phyloP scores from a whole-genome alignment of 306 rosid species.

The Quercus dentata region DNA sequence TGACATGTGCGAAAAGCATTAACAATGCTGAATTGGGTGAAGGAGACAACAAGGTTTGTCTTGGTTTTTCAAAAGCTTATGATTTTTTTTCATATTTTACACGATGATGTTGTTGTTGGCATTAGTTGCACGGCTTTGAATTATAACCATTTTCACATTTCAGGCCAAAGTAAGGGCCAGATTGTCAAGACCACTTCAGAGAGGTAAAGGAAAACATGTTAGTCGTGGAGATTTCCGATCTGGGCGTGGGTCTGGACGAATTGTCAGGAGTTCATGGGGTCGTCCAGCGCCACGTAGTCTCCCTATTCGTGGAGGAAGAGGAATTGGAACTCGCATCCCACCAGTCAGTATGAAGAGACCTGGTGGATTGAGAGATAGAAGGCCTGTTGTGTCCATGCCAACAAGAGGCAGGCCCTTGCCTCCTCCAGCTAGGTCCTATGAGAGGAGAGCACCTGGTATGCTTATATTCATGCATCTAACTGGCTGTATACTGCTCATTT shows the following conservation, averaged over 20 bases:
- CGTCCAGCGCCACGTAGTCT: slow-evolving; percentile 60
- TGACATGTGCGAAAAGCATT: slow-evolving; percentile 82
- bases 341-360: slow-evolving; percentile 60
- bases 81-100: background rate
- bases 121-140: slow-evolving; percentile 5
- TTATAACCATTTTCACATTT: slow-evolving; percentile 16
- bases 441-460: slow-evolving; percentile 82
- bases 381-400: slow-evolving; percentile 62
- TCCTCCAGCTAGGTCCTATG: slow-evolving; percentile 80
- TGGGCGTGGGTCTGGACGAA: slow-evolving; percentile 48
- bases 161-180: slow-evolving; percentile 98
- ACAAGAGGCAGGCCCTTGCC: slow-evolving; percentile 65
- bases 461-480: background rate
- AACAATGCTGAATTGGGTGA: slow-evolving; percentile 92
- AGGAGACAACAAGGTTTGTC: slow-evolving; percentile 77
- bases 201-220: slow-evolving; percentile 79
- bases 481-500: background rate
- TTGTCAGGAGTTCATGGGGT: slow-evolving; percentile 70
- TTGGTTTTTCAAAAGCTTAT: slow-evolving; percentile 9
- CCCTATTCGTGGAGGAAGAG: slow-evolving; percentile 65
- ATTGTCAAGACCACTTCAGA: slow-evolving; percentile 92
- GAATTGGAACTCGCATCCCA: slow-evolving; percentile 62
- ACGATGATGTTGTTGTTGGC: background rate
- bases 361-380: slow-evolving; percentile 74
- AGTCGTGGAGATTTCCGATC: slow-evolving; percentile 73